Evolutionary conservation across 75 land plant species (phyloP).

Genomic region (Sequoia sempervirens): DNA sequence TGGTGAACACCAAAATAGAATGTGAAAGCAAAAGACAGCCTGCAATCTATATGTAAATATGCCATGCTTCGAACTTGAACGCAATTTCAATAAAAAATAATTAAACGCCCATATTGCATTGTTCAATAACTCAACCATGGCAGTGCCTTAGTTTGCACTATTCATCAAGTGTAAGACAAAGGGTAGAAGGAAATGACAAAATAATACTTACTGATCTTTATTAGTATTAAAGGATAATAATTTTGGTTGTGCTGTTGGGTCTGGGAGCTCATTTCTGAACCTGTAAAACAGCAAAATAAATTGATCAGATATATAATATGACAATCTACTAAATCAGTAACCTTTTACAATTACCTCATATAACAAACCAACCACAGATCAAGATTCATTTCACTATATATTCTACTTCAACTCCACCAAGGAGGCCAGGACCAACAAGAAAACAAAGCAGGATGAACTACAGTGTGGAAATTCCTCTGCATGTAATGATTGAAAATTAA

Average conservation of each 20-base stretch:
- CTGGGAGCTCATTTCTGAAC: slow-evolving; percentile 96
- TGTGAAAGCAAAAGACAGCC: neutral
- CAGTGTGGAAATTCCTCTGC: neutral
- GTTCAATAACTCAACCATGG: neutral
- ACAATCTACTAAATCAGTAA: neutral
- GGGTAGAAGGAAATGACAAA: neutral
- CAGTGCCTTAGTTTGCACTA: neutral
- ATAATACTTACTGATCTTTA: slow-evolving; percentile 68
- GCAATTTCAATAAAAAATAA: neutral
- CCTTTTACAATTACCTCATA: neutral
- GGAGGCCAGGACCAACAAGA: neutral
- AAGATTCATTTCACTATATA: neutral
- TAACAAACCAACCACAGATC: neutral
- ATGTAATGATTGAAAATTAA: neutral
- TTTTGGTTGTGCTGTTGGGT: slow-evolving; percentile 86
- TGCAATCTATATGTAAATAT: neutral
- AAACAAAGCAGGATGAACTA: neutral
- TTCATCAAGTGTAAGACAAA: neutral
- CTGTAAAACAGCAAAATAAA: slow-evolving; percentile 29
- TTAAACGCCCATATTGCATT: neutral
- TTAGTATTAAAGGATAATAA: slow-evolving; percentile 60
- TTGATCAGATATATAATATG: neutral
- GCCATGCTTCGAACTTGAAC: neutral
- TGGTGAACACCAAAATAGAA: neutral
- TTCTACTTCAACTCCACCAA: neutral